Percentiles rank a stretch among this genome's conserved stretches.
Evolutionary conservation across 176 grass and related monocot genomes (phyloP).

Genomic region (Carex littledalei): DNA sequence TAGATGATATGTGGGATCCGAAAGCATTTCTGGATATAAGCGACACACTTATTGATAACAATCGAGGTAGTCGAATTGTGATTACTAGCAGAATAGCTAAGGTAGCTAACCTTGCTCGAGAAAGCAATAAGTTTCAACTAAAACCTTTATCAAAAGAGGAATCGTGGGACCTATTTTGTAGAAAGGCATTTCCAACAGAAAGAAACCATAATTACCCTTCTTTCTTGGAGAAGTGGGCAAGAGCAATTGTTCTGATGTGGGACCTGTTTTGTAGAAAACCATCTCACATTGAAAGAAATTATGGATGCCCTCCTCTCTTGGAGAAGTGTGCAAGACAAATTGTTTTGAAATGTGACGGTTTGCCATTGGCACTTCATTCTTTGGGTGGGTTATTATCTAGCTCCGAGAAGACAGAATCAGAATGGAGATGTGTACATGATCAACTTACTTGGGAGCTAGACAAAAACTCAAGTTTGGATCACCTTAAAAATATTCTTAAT

Average conservation of each 20-base stretch:
- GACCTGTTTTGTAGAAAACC: too few relatives aligned
- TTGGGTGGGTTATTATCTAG: slow-evolving; percentile 15
- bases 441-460: slow-evolving; percentile 26
- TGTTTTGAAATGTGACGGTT: slow-evolving; percentile 26
- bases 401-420: neutral
- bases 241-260: too few relatives aligned
- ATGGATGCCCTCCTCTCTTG: too few relatives aligned
- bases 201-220: neutral
- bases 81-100: slow-evolving; percentile 22
- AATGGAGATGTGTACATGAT: slow-evolving; percentile 26
- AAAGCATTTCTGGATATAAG: neutral
- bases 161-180: slow-evolving; percentile 18
- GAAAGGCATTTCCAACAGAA: neutral
- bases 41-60: neutral
- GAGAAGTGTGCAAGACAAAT: neutral
- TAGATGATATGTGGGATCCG: slow-evolving; percentile 12
- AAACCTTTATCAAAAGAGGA: slow-evolving; percentile 15
- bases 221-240: neutral
- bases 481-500: slow-evolving; percentile 17
- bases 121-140: slow-evolving; percentile 11
- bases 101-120: slow-evolving; percentile 18
- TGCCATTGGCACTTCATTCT: slow-evolving; percentile 23
- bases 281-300: too few relatives aligned
- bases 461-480: neutral
- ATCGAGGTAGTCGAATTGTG: slow-evolving; percentile 12